phyloP scores from a whole-genome alignment of 495 filamentous ascomycete genomes.

The Penicillium maclennaniae region DNA sequence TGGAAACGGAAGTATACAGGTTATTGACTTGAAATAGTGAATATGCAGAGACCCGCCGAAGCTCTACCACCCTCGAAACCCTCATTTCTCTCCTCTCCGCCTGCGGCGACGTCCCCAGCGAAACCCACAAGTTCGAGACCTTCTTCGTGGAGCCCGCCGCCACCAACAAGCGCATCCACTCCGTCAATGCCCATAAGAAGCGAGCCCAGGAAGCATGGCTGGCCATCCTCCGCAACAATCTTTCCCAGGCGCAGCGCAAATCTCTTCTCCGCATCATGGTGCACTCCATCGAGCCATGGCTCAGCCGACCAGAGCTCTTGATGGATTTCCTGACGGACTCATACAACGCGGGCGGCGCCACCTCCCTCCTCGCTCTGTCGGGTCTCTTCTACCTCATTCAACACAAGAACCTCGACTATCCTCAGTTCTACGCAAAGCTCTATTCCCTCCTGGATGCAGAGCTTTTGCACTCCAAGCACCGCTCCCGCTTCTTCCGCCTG shows the following conservation, averaged over 20 bases:
- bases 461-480: slow-evolving; percentile 87
- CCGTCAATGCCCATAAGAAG: slow-evolving; percentile 44
- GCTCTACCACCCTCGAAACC: slow-evolving; percentile 44
- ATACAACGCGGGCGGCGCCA: slow-evolving; percentile 80
- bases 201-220: slow-evolving; percentile 81
- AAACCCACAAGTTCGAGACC: slow-evolving; percentile 58
- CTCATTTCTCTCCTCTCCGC: slow-evolving; percentile 61
- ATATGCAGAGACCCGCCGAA: slow-evolving; percentile 31
- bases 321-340: slow-evolving; percentile 97
- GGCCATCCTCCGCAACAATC: slow-evolving; percentile 60
- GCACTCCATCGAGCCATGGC: slow-evolving; percentile 78
- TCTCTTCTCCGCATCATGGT: slow-evolving; percentile 68
- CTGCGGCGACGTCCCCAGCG: slow-evolving; percentile 59
- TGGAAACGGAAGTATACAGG: background rate
- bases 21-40: slow-evolving; percentile 30
- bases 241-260: slow-evolving; percentile 73
- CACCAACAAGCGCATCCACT: slow-evolving; percentile 49
- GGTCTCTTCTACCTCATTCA: slow-evolving; percentile 95
- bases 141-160: slow-evolving; percentile 68
- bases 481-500: slow-evolving; percentile 87
- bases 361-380: slow-evolving; percentile 81
- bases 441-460: slow-evolving; percentile 85
- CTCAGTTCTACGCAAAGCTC: slow-evolving; percentile 86
- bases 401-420: slow-evolving; percentile 92
- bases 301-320: slow-evolving; percentile 77